Percentiles rank a stretch among this genome's conserved stretches.
These are phyloP conservation scores for Trapa bicornis DNA, from an alignment of 345 rosid genomes.

Conservation along the genomic window DNA sequence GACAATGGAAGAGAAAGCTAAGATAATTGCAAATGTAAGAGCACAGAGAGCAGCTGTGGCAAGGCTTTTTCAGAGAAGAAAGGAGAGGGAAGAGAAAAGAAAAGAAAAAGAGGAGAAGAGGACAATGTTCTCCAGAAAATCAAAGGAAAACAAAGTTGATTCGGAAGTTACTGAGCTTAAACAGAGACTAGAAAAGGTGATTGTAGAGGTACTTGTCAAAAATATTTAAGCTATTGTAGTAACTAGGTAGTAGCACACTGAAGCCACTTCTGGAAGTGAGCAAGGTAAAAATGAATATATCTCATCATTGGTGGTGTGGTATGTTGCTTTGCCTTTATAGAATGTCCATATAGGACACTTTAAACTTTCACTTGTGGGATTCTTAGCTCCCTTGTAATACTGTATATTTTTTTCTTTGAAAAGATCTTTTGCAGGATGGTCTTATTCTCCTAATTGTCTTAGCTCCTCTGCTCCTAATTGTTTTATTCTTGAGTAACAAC, in stretches of 20 bases:
- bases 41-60: constrained; percentile 35
- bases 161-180: constrained; percentile 23
- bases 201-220: not conserved
- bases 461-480: not conserved
- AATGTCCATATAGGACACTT: not conserved
- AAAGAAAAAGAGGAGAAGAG: constrained; percentile 26
- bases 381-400: not conserved
- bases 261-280: not conserved
- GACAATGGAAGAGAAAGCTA: constrained; percentile 29
- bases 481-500: not conserved
- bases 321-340: not conserved
- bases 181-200: constrained; percentile 53
- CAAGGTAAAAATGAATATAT: not conserved
- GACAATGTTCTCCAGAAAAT: constrained; percentile 17
- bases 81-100: constrained; percentile 24
- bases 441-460: not conserved
- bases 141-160: constrained; percentile 18
- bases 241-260: not conserved
- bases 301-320: not conserved
- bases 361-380: not conserved
- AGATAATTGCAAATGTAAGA: constrained; percentile 31
- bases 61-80: constrained; percentile 43
- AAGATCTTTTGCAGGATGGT: not conserved
- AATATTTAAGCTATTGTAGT: not conserved
- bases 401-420: not conserved